A percentile compares a stretch with the other conserved stretches of the same genome.
Conservation (phyloP, 345 rosid genomes). For the Physaria fendleri region DNA sequence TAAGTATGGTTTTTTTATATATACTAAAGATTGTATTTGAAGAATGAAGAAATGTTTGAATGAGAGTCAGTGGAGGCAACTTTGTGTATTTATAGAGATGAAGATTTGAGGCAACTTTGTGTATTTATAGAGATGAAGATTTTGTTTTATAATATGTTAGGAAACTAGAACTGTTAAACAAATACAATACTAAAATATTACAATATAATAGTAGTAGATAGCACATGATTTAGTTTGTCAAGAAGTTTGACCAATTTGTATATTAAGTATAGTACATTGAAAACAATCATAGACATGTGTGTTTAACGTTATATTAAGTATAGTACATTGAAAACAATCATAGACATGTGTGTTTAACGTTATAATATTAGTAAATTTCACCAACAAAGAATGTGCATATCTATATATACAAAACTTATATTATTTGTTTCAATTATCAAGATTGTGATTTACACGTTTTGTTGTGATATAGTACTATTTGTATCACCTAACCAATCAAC, state of each 20-base stretch:
- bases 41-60: conserved; percentile 23
- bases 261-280: background rate
- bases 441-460: conserved; percentile 20
- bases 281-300: conserved; percentile 7
- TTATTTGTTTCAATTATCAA: background rate
- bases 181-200: too few relatives aligned
- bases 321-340: conserved; percentile 6
- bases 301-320: conserved; percentile 3
- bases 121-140: too few relatives aligned
- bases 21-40: background rate
- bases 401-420: background rate
- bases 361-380: too few relatives aligned
- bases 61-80: conserved; percentile 27
- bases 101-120: too few relatives aligned
- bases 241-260: conserved; percentile 12
- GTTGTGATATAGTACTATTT: conserved; percentile 16
- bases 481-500: conserved; percentile 19
- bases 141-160: too few relatives aligned
- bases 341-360: conserved; percentile 3
- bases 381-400: too few relatives aligned
- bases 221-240: conserved; percentile 20
- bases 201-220: too few relatives aligned
- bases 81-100: conserved; percentile 39
- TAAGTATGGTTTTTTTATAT: background rate
- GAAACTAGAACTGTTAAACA: too few relatives aligned